These are phyloP conservation scores for Actinidia chinensis DNA, from an alignment of 179 eudicot genomes.

Conservation along the genomic window DNA sequence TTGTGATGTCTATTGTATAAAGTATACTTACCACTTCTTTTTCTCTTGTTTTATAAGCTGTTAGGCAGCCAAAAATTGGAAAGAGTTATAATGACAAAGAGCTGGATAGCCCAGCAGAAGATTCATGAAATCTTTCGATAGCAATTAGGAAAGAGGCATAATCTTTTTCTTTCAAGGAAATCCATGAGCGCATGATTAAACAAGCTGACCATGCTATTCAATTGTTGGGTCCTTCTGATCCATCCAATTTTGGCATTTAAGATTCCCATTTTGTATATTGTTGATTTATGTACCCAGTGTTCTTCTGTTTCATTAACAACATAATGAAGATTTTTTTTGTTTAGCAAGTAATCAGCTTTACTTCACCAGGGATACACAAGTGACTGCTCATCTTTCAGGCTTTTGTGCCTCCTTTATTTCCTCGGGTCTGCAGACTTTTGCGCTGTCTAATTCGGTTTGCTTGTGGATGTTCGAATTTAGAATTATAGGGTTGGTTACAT, in stretches of 20 bases:
- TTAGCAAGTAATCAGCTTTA: background rate
- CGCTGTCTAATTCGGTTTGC: too few relatives aligned
- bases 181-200: background rate
- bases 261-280: background rate
- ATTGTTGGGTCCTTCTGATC: constrained; percentile 6
- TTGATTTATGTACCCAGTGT: background rate
- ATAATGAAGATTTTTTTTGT: background rate
- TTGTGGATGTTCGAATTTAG: too few relatives aligned
- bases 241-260: constrained; percentile 12
- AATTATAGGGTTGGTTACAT: too few relatives aligned
- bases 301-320: too few relatives aligned
- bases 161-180: background rate
- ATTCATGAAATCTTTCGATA: background rate
- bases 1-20: background rate
- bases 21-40: background rate
- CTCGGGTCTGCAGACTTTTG: too few relatives aligned
- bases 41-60: constrained; percentile 15
- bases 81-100: constrained; percentile 9
- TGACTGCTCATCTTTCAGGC: background rate
- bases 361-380: background rate
- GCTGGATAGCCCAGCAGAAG: constrained; percentile 18
- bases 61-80: constrained; percentile 19
- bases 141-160: background rate
- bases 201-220: background rate
- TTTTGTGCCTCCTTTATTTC: too few relatives aligned